phyloP scores from a whole-genome alignment of 352 stramenopile species.

The Pythium insidiosum region DNA sequence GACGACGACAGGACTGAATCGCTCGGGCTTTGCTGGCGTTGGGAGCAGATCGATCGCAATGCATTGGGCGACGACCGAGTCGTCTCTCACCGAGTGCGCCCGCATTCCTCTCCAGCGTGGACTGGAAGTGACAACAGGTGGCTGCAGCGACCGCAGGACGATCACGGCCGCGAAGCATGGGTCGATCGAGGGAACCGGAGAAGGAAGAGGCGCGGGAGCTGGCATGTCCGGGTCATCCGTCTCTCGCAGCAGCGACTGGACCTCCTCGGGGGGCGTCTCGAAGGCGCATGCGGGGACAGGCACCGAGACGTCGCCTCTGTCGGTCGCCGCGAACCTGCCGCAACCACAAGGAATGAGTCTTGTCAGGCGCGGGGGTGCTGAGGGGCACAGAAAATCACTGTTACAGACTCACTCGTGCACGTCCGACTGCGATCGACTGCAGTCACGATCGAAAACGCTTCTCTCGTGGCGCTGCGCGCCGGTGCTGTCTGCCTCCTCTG shows the following conservation, averaged over 20 bases:
- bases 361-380: no score
- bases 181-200: no score
- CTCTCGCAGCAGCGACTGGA: no score
- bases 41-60: constrained; percentile 51
- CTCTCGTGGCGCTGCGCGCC: neutral
- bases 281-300: no score
- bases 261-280: no score
- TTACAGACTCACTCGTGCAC: no score
- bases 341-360: no score
- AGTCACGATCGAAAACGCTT: neutral
- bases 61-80: constrained; percentile 30
- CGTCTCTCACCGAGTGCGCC: constrained; percentile 6
- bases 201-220: no score
- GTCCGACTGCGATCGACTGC: neutral
- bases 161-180: constrained; percentile 11
- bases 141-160: neutral
- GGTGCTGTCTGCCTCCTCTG: neutral
- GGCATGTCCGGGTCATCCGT: no score
- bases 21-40: constrained; percentile 24
- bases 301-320: no score
- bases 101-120: neutral
- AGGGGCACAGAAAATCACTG: no score
- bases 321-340: no score
- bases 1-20: constrained; percentile 25
- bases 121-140: neutral